Percentiles rank a stretch among this genome's conserved stretches.
Evolutionary conservation across 306 rosid species (phyloP).

Genomic region (Coriaria nepalensis): DNA sequence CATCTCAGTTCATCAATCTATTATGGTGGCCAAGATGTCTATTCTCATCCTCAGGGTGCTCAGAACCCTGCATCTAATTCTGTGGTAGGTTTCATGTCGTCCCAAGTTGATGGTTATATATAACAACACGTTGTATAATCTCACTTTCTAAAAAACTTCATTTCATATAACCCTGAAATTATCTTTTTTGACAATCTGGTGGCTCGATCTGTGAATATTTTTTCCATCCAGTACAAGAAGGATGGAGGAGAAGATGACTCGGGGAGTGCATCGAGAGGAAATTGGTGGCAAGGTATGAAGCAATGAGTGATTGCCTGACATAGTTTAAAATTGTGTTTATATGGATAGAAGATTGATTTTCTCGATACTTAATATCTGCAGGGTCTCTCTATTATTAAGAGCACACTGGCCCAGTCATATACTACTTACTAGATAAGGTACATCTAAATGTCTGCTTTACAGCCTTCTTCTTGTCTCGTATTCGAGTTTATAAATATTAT

Average conservation of each 20-base stretch:
- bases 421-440: conserved; percentile 34
- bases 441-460: not conserved
- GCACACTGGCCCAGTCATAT: conserved; percentile 16
- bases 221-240: conserved; percentile 40
- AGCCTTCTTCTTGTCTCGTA: not conserved
- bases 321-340: conserved; percentile 1
- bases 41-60: conserved; percentile 36
- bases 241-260: conserved; percentile 64
- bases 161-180: no score
- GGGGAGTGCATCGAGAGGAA: conserved; percentile 72
- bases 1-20: conserved; percentile 83
- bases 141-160: no score
- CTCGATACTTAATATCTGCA: conserved; percentile 18
- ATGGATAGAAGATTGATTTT: conserved; percentile 4
- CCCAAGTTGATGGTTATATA: not conserved
- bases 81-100: conserved; percentile 17
- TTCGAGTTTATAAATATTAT: not conserved
- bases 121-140: not conserved
- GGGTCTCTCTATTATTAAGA: conserved; percentile 76
- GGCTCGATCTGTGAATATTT: conserved; percentile 1
- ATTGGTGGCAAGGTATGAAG: conserved; percentile 86
- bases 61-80: conserved; percentile 26
- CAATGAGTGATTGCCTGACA: not conserved
- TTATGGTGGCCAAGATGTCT: conserved; percentile 84
- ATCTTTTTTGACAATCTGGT: not conserved